Evolutionary conservation across 2,329 filamentous ascomycete species (phyloP), one percentile per base, ranked within the genome.

Genomic region (Diaporthe nobilis): DNA sequence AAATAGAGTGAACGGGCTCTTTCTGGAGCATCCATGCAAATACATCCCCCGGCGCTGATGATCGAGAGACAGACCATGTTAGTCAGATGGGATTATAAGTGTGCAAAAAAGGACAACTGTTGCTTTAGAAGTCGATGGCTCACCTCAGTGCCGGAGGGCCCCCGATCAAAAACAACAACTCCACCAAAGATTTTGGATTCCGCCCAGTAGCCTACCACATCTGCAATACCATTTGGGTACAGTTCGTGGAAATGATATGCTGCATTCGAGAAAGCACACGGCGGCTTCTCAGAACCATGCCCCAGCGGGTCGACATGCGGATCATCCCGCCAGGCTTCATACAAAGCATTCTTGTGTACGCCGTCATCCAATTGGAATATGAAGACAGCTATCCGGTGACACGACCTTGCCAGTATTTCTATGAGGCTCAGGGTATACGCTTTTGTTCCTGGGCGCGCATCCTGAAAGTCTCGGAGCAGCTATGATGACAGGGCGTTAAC

Each of bases 141-240:
- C 31, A 58, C 55, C 55, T 58, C 55, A 22, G 10, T 22, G 10
- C 55, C 55, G 10, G 55, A 58, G n/a, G 55, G 55, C 4, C 55
- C 55, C 7, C 55, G 55, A 9, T 67, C 28, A 20, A 67, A 67
- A 5, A 67, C 63, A 22, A 67, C 63, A n/a, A 67, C 63, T 22
- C 63, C 63, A 1, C 63, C 63, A 10, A 67, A 67, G 2, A 67
- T 51, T 17, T 20, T 67, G 0, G 63, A 20, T 49, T 67, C 63
- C 1, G 28, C 63, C 63, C 63, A 67, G 3, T 67, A 67, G 0
- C 63, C 63, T 8, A 17, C 63, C 20, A 67, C 63, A 17, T 67
- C 44, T 1, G 63, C 63, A n/a, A 67, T 3, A 17, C 58, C 58
- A 9, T 42, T 25, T 15, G 58, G 58, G 3, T 61, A 61, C 34